Evolutionary conservation across 2,329 filamentous ascomycete species (phyloP), one percentile per base, ranked within the genome.

Genomic region (Aphanoascus verrucosus): DNA sequence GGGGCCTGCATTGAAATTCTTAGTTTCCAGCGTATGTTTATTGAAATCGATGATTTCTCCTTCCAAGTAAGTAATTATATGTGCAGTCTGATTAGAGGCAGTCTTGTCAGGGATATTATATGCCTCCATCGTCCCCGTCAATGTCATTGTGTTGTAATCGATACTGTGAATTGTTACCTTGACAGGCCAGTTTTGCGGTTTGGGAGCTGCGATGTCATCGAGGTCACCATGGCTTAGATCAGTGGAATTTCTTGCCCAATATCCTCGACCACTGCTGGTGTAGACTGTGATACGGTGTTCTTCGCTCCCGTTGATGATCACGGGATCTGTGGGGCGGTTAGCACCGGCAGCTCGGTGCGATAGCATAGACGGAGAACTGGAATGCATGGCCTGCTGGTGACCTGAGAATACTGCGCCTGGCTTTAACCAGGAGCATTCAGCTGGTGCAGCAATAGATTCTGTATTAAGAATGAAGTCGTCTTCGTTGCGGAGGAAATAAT

Each of bases 51-150:
- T 78, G 56, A 85, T 83, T 62, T 85, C 82, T 52, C 82, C 82
- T 70, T 84, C 82, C 43, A 85, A 73, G 62, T 81, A 85, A 1
- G 57, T 60, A 23, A 59, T 53, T 54, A 85, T 85, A 55, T 74
- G 73, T 14, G 71, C 70, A 49, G 68, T 67, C 48, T 67, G 66
- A 2, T 65, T 68, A 15, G 65, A 63, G 0, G 68, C 67, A 7
- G 74, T 72, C 53, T 74, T 74, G 56, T 77, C 71, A 1, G 81
- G 81, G 11, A 84, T 81, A 59, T 85, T 82, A 67, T 82, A 84
- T 3, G 82, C 82, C 66, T 84, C 80, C 82, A 85, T 85, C 6
- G 81, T 84, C 3, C 82, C 82, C 19, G 80, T 78, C 15, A 85
- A 65, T 0, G 78, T 80, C 80, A 84, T 82, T 15, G 69, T 72